phyloP scores from a whole-genome alignment of 2,329 filamentous ascomycete species.

The Clonostachys byssicola region DNA sequence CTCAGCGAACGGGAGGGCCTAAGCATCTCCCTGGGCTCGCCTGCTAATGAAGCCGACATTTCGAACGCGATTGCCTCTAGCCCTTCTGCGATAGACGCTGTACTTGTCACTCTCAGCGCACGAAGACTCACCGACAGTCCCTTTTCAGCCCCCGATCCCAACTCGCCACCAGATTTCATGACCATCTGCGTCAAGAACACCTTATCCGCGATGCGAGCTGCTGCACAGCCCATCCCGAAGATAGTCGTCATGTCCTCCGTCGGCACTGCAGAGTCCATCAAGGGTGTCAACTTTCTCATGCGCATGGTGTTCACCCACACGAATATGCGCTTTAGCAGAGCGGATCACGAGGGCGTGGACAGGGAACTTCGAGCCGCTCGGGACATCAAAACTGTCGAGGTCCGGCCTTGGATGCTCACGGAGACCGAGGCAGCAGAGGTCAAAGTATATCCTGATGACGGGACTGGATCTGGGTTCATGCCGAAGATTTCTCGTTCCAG shows the following conservation, averaged over 20 bases:
- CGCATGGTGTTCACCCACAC: slow-evolving; percentile 32
- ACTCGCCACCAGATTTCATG: slow-evolving; percentile 35
- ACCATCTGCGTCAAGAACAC: slow-evolving; percentile 32
- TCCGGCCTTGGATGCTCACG: slow-evolving; percentile 33
- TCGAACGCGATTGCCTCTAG: slow-evolving; percentile 15
- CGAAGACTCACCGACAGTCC: slow-evolving; percentile 36
- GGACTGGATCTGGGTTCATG: slow-evolving; percentile 30
- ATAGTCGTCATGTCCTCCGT: slow-evolving; percentile 42
- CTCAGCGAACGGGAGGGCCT: slow-evolving; percentile 18
- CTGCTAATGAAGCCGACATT: slow-evolving; percentile 22
- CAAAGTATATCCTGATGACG: slow-evolving; percentile 31
- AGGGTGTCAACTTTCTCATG: slow-evolving; percentile 30
- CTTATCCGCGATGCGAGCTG: slow-evolving; percentile 27
- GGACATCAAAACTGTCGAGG: slow-evolving; percentile 21
- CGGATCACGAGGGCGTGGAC: slow-evolving; percentile 40
- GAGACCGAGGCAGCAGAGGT: slow-evolving; percentile 27
- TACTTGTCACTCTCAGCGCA: slow-evolving; percentile 43
- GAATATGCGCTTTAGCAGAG: slow-evolving; percentile 36
- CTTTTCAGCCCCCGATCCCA: slow-evolving; percentile 30
- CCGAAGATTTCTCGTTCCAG: slow-evolving; percentile 24
- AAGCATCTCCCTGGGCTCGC: slow-evolving; percentile 26
- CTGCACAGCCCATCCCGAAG: slow-evolving; percentile 20
- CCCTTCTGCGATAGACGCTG: slow-evolving; percentile 15
- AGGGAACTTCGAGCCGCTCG: slow-evolving; percentile 19
- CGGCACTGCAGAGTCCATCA: slow-evolving; percentile 36